These are phyloP conservation scores for Phytopythium litorale DNA, from an alignment of 352 stramenopile genomes.

Conservation along the genomic window DNA sequence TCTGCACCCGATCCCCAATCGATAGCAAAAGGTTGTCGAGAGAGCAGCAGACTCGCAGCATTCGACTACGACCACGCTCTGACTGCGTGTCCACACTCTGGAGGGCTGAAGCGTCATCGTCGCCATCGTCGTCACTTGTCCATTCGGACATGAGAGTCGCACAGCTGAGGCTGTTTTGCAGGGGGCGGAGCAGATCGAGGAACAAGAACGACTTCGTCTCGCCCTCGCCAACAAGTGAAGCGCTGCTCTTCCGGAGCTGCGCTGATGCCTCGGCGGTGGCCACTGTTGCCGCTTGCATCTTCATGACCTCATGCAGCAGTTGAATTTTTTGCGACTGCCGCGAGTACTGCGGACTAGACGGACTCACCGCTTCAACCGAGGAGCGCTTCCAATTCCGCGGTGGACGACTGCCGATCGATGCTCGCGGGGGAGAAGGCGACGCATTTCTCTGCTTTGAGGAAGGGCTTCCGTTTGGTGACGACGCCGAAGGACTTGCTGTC, in stretches of 20 bases:
- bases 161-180: slow-evolving; percentile 58
- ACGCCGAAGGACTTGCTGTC: not conserved
- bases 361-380: not conserved
- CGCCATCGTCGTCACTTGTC: slow-evolving; percentile 26
- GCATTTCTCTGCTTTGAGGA: slow-evolving; percentile 10
- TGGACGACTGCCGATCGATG: not conserved
- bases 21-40: slow-evolving; percentile 61
- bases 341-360: slow-evolving; percentile 23
- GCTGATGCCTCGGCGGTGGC: not conserved
- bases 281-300: slow-evolving; percentile 9
- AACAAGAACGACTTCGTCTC: slow-evolving; percentile 16
- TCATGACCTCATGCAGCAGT: slow-evolving; percentile 20
- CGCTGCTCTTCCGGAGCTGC: not conserved
- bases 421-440: slow-evolving; percentile 9
- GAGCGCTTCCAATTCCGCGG: not conserved
- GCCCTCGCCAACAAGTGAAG: not conserved
- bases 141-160: slow-evolving; percentile 29
- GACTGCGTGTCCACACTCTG: slow-evolving; percentile 7
- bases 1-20: slow-evolving; percentile 39
- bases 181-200: slow-evolving; percentile 43
- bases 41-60: slow-evolving; percentile 62
- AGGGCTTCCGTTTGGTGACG: slow-evolving; percentile 8
- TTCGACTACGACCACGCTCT: slow-evolving; percentile 50
- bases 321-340: slow-evolving; percentile 31
- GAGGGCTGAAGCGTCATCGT: slow-evolving; percentile 13